Evolutionary conservation across 768 basidiomycete species (phyloP).

Genomic region (Arthromyces matolae): DNA sequence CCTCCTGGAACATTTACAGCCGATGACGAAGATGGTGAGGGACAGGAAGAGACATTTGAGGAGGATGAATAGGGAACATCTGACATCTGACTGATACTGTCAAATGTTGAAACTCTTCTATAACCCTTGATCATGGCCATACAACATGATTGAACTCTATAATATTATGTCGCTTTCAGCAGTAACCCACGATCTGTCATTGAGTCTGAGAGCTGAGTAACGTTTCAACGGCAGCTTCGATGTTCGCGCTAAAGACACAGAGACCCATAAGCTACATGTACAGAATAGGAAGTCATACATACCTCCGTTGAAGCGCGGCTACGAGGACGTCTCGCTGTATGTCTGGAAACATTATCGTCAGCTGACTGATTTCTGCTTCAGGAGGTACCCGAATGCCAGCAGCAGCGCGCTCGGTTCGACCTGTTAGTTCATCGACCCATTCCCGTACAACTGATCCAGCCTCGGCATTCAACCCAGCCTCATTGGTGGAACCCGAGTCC

Average conservation of each 20-base stretch:
- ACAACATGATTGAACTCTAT: conserved; percentile 13
- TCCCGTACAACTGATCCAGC: conserved; percentile 60
- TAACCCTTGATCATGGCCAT: conserved; percentile 14
- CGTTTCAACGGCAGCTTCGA: conserved; percentile 80
- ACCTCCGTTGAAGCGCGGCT: conserved; percentile 81
- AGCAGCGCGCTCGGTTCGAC: conserved; percentile 49
- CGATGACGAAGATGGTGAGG: conserved; percentile 60
- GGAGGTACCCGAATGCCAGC: conserved; percentile 65
- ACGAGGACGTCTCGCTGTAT: conserved; percentile 69
- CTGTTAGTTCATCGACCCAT: conserved; percentile 79
- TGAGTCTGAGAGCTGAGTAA: conserved; percentile 52
- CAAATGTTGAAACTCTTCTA: conserved; percentile 12
- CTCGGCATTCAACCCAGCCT: conserved; percentile 26
- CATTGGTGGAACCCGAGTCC: conserved; percentile 20
- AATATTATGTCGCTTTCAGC: conserved; percentile 1
- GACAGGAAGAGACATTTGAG: conserved; percentile 29
- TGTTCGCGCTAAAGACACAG: conserved; percentile 51
- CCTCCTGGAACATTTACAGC: conserved; percentile 82
- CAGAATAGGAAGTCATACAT: conserved; percentile 22
- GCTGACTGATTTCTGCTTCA: conserved; percentile 70
- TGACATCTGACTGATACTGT: conserved; percentile 22
- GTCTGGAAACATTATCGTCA: conserved; percentile 84
- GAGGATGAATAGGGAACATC: conserved; percentile 33
- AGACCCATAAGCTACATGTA: not conserved
- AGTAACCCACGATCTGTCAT: conserved; percentile 6